Conservation (phyloP, 1,139 yeast species). For the Ogataea hybrid region DNA sequence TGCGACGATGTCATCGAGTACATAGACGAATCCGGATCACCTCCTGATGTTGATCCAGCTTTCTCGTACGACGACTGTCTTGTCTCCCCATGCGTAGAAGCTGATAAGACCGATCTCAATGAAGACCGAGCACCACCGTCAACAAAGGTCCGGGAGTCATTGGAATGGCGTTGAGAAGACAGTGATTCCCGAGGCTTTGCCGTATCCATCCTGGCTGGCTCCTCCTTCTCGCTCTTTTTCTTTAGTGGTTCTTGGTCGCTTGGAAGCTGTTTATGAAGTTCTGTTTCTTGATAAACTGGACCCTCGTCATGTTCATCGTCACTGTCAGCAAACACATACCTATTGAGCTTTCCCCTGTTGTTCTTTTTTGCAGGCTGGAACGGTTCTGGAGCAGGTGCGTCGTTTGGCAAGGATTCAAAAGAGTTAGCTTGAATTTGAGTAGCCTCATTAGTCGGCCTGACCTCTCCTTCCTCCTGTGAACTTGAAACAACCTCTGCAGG, state of each 20-base stretch:
- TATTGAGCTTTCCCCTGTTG: constrained; percentile 22
- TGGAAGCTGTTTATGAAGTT: neutral
- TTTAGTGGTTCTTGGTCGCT: neutral
- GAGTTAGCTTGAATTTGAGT: too few species aligned
- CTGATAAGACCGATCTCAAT: too few species aligned
- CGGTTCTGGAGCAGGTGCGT: constrained; percentile 2
- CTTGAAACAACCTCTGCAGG: too few species aligned
- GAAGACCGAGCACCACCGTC: too few species aligned
- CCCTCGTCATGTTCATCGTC: constrained; percentile 22
- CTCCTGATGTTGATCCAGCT: constrained; percentile 8
- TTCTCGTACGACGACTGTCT: constrained; percentile 6
- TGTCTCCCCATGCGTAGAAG: neutral
- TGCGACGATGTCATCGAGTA: constrained; percentile 19
- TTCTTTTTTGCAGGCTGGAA: constrained; percentile 14
- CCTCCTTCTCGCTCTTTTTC: neutral
- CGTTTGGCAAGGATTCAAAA: neutral
- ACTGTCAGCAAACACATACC: constrained; percentile 22
- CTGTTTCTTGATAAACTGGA: constrained; percentile 10
- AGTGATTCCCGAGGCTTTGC: too few species aligned
- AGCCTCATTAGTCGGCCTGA: too few species aligned
- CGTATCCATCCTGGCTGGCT: too few species aligned
- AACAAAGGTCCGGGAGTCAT: neutral
- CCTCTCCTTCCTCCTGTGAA: too few species aligned
- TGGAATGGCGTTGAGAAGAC: neutral
- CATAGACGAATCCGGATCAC: constrained; percentile 14